Evolutionary conservation across 1,139 yeast species (phyloP), one percentile per base, ranked within the genome.

Genomic region (Magnusiomyces tetraspermus): DNA sequence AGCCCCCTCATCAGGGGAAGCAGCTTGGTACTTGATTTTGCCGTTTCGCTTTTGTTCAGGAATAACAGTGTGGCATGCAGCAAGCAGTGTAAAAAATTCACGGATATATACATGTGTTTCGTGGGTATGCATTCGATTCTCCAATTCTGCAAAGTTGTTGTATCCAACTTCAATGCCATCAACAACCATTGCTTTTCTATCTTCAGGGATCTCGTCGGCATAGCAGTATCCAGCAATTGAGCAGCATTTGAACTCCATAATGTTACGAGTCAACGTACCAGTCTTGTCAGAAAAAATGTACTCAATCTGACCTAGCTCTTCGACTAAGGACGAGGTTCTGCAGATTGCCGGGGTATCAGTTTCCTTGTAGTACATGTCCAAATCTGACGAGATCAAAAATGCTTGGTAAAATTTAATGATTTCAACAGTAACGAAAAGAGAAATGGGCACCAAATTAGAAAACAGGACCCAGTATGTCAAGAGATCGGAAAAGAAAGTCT

Each of bases 1-100:
- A 0, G 99, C 99, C 53, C 98, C 98, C 73, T 94, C 98, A 71
- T 94, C 99, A 0, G 98, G 98, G 1, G 97, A 90, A 0, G 98
- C 97, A 0, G 99, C 98, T 70, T 94, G 98, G 65, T 94, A 94
- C 66, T 87, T 90, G 59, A 92, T 83, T 31, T 57, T 57, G 8
- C 71, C 72, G 51, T 65, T 67, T 1, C 76, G 83, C 55, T 76
- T 77, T 19, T 78, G 75, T 67, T 94, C 98, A 0, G 98, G 98
- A 58, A 94, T 94, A 48, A 94, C 98, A 0, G 99, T 94, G 65
- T 94, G 99, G 67, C 98, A 94, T 0, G 96, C 84, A 51, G 97
- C 87, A 54, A 94, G 73, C 53, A 90, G 73, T 0, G 92, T 84
- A 59, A 94, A 77, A 61, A 94, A 90, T 62, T 85, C 90, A 61